Base-by-base conservation (phyloP, 495 filamentous ascomycete species). In the Hypoxylon crocopeplum region DNA sequence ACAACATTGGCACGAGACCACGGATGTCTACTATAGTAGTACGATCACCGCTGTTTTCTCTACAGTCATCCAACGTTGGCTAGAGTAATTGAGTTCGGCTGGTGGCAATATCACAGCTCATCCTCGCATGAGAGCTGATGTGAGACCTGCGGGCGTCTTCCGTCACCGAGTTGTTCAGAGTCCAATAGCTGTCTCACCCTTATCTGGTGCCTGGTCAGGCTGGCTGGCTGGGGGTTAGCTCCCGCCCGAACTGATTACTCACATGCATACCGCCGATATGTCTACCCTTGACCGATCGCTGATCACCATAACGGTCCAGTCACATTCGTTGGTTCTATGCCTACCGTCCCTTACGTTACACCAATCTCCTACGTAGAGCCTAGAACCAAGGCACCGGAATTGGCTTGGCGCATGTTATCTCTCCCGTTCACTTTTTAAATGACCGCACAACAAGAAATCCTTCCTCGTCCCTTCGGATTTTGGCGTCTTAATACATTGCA, bases 301-400 rank as follows among this genome's bases (percentile, higher is more conserved):
- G 33, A 51, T 56, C 59, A 38, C 22, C 34, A 15, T 50, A 17
- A 44, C 33, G 4, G 25, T 3, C 59, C 59, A 56, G 32, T 48
- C 11, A 62, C 20, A 37, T 51, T 25, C 27, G 40, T 29, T 11
- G 16, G 19, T 29, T 5, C 15, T 2, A 44, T 33, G 42, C 48
- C 27, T 56, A 40, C 24, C 16, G 20, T 24, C 21, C 11, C n/a
- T 11, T 48, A 10, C 15, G 42, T 49, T 46, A 54, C 53, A 48
- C n/a, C 47, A 29, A 6, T 7, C 12, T 16, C 27, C 47, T 24
- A 29, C 16, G 29, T 41, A 22, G 17, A 54, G 41, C 12, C 48
- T 47, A 48, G 48, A 42, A 64, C 53, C 54, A 64, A 54, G 54
- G 48, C 60, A 17, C 48, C 29, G 60, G 54, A 64, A 58, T 53